A percentile compares a stretch with the other conserved stretches of the same genome.
Evolutionary conservation across 2,329 filamentous ascomycete species (phyloP).

Genomic region (Ophiostoma novo-ulmi): DNA sequence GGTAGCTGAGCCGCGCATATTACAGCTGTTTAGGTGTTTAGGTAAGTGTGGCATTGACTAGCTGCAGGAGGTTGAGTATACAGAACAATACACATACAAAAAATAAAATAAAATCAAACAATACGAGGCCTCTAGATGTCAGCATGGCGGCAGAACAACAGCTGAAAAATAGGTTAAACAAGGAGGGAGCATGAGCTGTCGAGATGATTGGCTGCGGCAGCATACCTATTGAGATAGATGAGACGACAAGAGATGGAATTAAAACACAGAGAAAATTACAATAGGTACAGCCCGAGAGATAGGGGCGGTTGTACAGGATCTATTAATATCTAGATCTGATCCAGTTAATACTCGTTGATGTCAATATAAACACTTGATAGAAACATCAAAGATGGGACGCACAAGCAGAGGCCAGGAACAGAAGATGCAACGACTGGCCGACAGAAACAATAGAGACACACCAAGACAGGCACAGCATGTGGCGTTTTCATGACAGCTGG

Average conservation of each 20-base stretch:
- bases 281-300: background rate
- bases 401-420: background rate
- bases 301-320: conserved; percentile 1
- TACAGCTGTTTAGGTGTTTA: background rate
- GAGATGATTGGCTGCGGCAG: background rate
- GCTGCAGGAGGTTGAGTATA: background rate
- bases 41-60: background rate
- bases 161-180: background rate
- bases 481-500: conserved; percentile 12
- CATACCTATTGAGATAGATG: background rate
- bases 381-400: background rate
- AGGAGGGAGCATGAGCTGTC: background rate
- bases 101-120: background rate
- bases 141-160: background rate
- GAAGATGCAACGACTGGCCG: background rate
- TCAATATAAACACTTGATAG: background rate
- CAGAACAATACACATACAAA: background rate
- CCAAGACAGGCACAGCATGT: background rate
- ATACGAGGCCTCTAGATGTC: background rate
- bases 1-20: background rate
- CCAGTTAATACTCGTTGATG: background rate
- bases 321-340: background rate
- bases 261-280: background rate
- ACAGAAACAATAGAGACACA: background rate
- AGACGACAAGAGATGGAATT: background rate